Conservation (phyloP, 805 yeast species). For the Candida ortonii region DNA sequence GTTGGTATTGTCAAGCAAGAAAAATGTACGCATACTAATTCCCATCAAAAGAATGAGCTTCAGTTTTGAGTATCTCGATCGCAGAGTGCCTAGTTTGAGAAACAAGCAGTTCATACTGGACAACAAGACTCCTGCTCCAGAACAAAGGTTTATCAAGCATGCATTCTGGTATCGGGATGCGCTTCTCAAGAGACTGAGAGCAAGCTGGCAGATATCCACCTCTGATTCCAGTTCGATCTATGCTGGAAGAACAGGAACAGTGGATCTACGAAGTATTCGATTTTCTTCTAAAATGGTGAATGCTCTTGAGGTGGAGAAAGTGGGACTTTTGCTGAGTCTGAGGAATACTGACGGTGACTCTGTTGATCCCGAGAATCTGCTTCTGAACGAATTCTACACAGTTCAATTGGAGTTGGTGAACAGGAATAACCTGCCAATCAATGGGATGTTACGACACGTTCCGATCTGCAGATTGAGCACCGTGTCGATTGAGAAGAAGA, state of each 20-base stretch:
- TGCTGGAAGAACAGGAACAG: constrained; percentile 45
- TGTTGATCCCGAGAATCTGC: constrained; percentile 31
- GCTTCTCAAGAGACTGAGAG: constrained; percentile 55
- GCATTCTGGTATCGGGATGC: constrained; percentile 80
- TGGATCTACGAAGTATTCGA: constrained; percentile 67
- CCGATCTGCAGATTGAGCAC: constrained; percentile 39
- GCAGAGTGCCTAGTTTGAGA: constrained; percentile 67
- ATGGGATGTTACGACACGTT: constrained; percentile 61
- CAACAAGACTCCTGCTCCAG: constrained; percentile 50
- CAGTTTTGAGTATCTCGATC: constrained; percentile 40
- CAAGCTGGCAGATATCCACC: constrained; percentile 55
- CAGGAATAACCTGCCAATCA: constrained; percentile 38
- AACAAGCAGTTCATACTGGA: constrained; percentile 69
- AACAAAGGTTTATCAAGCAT: constrained; percentile 54
- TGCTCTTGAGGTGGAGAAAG: constrained; percentile 47
- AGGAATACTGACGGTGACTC: constrained; percentile 14
- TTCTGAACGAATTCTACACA: constrained; percentile 49
- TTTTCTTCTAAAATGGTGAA: constrained; percentile 60
- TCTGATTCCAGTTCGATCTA: constrained; percentile 27
- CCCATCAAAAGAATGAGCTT: constrained; percentile 61
- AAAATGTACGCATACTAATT: constrained; percentile 54
- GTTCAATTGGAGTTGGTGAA: constrained; percentile 51
- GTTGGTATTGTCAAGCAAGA: constrained; percentile 24
- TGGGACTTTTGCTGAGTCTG: constrained; percentile 40
- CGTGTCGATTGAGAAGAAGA: constrained; percentile 46